phyloP scores from a whole-genome alignment of 2,329 filamentous ascomycete species.

The Monosporascus sp. region DNA sequence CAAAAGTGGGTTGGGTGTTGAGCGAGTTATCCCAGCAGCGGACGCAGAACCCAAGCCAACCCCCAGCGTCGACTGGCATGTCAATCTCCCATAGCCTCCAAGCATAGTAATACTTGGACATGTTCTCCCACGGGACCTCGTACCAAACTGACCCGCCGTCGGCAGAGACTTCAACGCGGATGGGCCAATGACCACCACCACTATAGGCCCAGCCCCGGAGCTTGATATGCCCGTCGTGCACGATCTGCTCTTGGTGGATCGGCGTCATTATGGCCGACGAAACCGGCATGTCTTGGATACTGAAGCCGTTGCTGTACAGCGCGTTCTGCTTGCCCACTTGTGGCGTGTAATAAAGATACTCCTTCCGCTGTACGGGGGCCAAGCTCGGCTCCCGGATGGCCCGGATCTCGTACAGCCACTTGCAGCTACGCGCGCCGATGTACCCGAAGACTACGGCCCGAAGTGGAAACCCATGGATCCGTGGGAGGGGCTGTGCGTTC shows the following conservation, averaged over 20 bases:
- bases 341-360: slow-evolving; percentile 65
- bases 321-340: slow-evolving; percentile 66
- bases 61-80: slow-evolving; percentile 57
- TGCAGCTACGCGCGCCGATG: slow-evolving; percentile 60
- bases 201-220: slow-evolving; percentile 56
- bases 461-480: slow-evolving; percentile 62
- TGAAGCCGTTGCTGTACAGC: slow-evolving; percentile 54
- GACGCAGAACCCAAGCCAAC: slow-evolving; percentile 55
- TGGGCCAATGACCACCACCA: slow-evolving; percentile 54
- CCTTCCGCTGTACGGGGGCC: slow-evolving; percentile 59
- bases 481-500: slow-evolving; percentile 61
- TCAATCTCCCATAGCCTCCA: slow-evolving; percentile 63
- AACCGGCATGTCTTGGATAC: slow-evolving; percentile 70
- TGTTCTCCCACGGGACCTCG: slow-evolving; percentile 52
- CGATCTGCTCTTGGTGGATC: slow-evolving; percentile 52
- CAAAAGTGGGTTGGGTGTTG: slow-evolving; percentile 54
- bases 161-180: slow-evolving; percentile 57
- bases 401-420: slow-evolving; percentile 60
- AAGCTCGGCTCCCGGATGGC: slow-evolving; percentile 51
- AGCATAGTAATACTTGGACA: slow-evolving; percentile 53
- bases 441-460: slow-evolving; percentile 60
- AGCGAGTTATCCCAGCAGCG: slow-evolving; percentile 59
- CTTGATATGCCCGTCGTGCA: slow-evolving; percentile 55
- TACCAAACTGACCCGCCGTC: slow-evolving; percentile 65
- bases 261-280: slow-evolving; percentile 63